Base-by-base conservation (phyloP, 2,329 filamentous ascomycete genomes). In the Remersonia thermophila region DNA sequence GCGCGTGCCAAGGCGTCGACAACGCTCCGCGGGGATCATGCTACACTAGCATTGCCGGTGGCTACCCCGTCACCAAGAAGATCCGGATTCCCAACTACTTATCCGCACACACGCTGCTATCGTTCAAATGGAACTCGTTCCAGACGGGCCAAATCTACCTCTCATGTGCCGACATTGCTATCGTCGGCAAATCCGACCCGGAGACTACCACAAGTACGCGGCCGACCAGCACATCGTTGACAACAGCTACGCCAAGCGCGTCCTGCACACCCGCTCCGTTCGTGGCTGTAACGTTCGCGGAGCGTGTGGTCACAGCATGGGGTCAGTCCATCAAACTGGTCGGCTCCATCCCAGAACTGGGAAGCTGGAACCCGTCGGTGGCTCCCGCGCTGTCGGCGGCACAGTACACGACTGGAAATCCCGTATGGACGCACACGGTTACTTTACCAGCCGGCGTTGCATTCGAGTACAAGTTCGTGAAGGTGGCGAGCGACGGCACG, bases 401-500 rank as follows among this genome's bases (percentile, higher is more conserved):
- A 16, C 46, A 61, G n/a, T 79, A 79, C 52, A 73, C 69, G 1
- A 48, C 52, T n/a, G 52, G 55, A 4, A 66, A 73, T 40, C 67
- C 63, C 0, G 37, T 76, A 8, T 80, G 76, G 76, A 64, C 56
- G 8, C 56, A 51, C 3, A 68, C 63, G 0, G 48, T 77, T 27
- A 63, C 54, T 16, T 51, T 80, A 8, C 59, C 67, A 0, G 62
- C 71, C 0, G 73, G 71, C 1, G 63, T 59, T 0, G 57, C 51
- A 0, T 66, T 80, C 40, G 51, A 70, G 52, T 80, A 77, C 51
- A 78, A 80, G 55, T 81, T 71, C 47, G 63, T 80, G 44, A 67
- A 67, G 45, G 64, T 72, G 29, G 60, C 58, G n/a, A 51, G 50
- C 1, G 58, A 62, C 45, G 71, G 73, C 0, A 55, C 52, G 0